Evolutionary conservation across 192 early-diverging fungal species (phyloP), one percentile per base, ranked within the genome.

Genomic region (Coemansia sp.): DNA sequence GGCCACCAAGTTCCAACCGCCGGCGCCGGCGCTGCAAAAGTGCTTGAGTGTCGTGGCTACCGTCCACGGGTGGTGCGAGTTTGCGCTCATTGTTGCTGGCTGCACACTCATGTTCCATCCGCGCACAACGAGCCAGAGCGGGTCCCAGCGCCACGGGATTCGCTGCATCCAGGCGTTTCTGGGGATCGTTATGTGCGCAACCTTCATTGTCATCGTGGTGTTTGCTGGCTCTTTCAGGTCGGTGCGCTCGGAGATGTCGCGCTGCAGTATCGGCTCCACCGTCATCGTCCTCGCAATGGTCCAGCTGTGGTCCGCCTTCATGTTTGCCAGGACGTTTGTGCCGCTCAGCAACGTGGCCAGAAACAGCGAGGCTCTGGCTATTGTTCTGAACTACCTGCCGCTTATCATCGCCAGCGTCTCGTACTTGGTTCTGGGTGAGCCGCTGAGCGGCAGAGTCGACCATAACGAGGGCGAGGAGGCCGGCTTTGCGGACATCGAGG

Each of bases 271-370:
- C 2, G 16, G 11, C 2, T 63, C 62, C 15, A 19, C 61, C 0
- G 13, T 60, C 12, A 13, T 55, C n/a, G 54, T 60, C 40, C 16
- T 63, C 19, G 43, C 48, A 0, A 26, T 78, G 54, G 36, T 73
- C 26, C 60, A 52, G 12, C 36, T 75, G 37, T 76, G 74, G 74
- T 68, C 68, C n/a, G 22, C 64, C 4, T 76, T 63, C 62, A 76
- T 76, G 74, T 45, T 76, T 62, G 65, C 59, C 9, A 63, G 74
- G 10, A 40, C 64, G 9, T 76, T 76, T 62, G 63, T 76, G 13
- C 43, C 13, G 11, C 41, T 76, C 26, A 46, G 58, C 16, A 67
- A 65, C 15, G 51, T 52, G 1, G 61, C 59, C 7, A 48, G 74
- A 1, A 56, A 19, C 16, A 76, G 74, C 60, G 67, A 76, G 18